A percentile compares a stretch with the other conserved stretches of the same genome.
phyloP scores from a whole-genome alignment of 345 rosid species.

The Corchorus capsularis region DNA sequence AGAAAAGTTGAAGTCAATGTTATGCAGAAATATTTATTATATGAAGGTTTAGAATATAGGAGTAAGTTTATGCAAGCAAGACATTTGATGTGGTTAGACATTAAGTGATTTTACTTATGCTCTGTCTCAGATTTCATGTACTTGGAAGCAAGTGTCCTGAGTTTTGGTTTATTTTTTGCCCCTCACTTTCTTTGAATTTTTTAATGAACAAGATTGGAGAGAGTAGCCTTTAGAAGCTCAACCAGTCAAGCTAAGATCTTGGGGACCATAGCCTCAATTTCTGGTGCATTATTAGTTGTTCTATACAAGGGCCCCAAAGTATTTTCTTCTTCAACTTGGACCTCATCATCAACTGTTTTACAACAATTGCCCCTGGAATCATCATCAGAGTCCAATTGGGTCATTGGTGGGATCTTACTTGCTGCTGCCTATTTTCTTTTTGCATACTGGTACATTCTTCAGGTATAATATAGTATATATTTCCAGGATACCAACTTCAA shows the following conservation, averaged over 20 bases:
- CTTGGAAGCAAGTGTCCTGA: not conserved
- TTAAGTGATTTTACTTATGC: not conserved
- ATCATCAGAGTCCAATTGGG: slow-evolving; percentile 44
- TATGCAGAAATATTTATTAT: not conserved
- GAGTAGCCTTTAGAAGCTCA: slow-evolving; percentile 28
- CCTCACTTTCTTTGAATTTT: too few relatives aligned
- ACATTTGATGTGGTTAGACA: not conserved
- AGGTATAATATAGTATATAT: slow-evolving; percentile 27
- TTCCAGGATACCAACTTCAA: too few relatives aligned
- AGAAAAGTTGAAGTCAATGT: too few relatives aligned
- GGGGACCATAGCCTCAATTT: slow-evolving; percentile 44
- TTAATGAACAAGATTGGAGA: slow-evolving; percentile 41
- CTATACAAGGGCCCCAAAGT: slow-evolving; percentile 47
- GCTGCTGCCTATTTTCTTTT: slow-evolving; percentile 28
- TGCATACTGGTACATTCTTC: slow-evolving; percentile 39
- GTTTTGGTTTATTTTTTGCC: too few relatives aligned
- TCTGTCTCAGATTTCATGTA: not conserved
- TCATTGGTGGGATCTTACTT: slow-evolving; percentile 42
- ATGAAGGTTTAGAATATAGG: too few relatives aligned
- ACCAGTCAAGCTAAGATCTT: slow-evolving; percentile 45
- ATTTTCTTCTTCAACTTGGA: not conserved
- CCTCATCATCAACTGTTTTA: not conserved
- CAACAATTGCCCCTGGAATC: slow-evolving; percentile 4
- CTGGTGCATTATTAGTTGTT: slow-evolving; percentile 42
- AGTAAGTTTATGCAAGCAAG: not conserved